phyloP scores from a whole-genome alignment of 2,329 filamentous ascomycete genomes.

The Microsporum ferrugineum region DNA sequence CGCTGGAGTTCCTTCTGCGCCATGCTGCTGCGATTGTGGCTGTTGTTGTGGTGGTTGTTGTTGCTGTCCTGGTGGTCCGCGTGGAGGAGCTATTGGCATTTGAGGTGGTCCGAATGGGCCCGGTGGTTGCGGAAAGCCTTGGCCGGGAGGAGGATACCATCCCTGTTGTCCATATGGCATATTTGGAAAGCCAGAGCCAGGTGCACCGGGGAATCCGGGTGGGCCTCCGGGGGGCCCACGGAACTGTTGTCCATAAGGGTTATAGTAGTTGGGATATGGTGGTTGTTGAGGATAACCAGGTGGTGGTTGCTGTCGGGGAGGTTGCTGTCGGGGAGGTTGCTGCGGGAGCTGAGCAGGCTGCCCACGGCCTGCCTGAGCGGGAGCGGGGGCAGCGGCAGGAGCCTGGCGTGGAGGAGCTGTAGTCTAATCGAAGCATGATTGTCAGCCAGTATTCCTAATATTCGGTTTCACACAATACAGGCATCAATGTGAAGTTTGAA shows the following conservation, averaged over 20 bases:
- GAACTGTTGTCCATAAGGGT: conserved; percentile 37
- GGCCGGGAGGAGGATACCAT: conserved; percentile 66
- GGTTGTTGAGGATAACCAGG: conserved; percentile 32
- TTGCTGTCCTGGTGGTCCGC: conserved; percentile 23
- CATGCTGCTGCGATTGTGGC: conserved; percentile 19
- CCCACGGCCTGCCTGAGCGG: conserved; percentile 29
- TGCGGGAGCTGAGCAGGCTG: conserved; percentile 34
- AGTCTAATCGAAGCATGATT: not conserved
- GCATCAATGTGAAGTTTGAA: not conserved
- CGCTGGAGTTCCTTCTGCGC: conserved; percentile 19
- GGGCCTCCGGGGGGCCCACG: conserved; percentile 20
- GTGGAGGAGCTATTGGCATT: conserved; percentile 47
- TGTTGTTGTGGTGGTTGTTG: conserved; percentile 18
- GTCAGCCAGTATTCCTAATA: not conserved
- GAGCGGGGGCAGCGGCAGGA: conserved; percentile 32
- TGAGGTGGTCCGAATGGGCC: conserved; percentile 54
- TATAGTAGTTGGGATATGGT: conserved; percentile 35
- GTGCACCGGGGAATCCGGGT: conserved; percentile 37
- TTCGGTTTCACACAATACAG: not conserved
- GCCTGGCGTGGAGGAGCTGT: not conserved
- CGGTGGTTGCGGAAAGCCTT: conserved; percentile 58
- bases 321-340: conserved; percentile 32
- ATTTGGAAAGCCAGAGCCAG: conserved; percentile 52
- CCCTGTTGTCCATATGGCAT: conserved; percentile 67
- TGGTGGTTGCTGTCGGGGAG: conserved; percentile 18